Percentiles rank a stretch among this genome's conserved stretches.
Evolutionary conservation across 495 filamentous ascomycete genomes (phyloP).

Genomic region (Neurospora discreta): DNA sequence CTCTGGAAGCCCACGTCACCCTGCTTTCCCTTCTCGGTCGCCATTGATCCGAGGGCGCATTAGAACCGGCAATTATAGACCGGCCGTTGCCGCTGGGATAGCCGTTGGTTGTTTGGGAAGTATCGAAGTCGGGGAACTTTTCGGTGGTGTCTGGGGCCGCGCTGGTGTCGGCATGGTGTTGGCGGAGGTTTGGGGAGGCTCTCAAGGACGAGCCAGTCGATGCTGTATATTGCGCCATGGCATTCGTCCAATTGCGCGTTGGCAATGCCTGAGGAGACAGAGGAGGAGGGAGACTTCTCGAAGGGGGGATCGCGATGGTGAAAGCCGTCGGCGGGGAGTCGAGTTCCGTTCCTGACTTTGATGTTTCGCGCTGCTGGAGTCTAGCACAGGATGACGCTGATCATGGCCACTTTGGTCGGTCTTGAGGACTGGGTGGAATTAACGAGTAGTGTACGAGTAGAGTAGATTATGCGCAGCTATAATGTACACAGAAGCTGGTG

Average conservation of each 20-base stretch:
- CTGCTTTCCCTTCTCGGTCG: constrained; percentile 39
- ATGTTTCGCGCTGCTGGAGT: background rate
- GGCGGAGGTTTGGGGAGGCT: constrained; percentile 19
- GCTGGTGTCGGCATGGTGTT: constrained; percentile 22
- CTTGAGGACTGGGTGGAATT: background rate
- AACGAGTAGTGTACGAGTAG: background rate
- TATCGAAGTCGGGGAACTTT: constrained; percentile 44
- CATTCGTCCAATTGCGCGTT: background rate
- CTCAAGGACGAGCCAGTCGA: constrained; percentile 16
- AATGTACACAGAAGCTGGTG: background rate
- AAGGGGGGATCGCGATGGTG: background rate
- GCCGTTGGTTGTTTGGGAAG: constrained; percentile 18
- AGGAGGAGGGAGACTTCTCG: background rate
- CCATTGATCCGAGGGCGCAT: constrained; percentile 31
- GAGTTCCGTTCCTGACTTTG: background rate
- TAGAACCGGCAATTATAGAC: constrained; percentile 22
- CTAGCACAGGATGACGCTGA: background rate
- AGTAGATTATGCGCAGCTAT: background rate
- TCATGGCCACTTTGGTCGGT: background rate
- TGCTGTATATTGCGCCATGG: background rate
- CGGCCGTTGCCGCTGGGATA: constrained; percentile 24
- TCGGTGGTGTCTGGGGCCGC: constrained; percentile 27
- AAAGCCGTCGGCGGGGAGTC: background rate
- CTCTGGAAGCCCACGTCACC: constrained; percentile 35
- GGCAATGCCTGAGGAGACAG: background rate